These are phyloP conservation scores for Pneumocystis oryctolagi DNA, from an alignment of 1,139 yeast genomes.

Conservation along the genomic window DNA sequence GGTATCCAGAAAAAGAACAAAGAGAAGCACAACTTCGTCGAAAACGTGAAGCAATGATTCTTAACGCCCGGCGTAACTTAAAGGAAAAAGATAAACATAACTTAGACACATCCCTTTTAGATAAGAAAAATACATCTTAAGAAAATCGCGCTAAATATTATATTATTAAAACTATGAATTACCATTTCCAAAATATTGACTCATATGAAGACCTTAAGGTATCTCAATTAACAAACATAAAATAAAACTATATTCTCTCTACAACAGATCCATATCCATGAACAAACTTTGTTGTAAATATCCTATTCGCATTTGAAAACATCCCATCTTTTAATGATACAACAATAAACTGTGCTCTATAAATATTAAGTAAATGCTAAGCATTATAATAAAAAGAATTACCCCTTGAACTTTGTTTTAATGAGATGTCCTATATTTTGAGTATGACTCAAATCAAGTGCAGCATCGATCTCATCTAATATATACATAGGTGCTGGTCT, in stretches of 20 bases:
- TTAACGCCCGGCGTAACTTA: conserved; percentile 34
- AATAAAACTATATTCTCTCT: conserved; percentile 2
- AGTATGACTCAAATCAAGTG: conserved; percentile 89
- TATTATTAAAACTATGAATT: not conserved
- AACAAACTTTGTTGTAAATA: conserved; percentile 84
- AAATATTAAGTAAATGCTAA: not conserved
- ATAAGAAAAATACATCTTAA: not conserved
- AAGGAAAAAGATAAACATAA: conserved; percentile 18
- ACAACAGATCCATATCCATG: conserved; percentile 87
- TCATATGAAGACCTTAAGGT: not conserved
- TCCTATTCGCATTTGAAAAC: conserved; percentile 93
- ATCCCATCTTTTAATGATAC: conserved; percentile 95
- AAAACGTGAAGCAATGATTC: conserved; percentile 38
- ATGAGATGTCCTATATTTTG: conserved; percentile 94
- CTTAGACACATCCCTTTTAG: not conserved
- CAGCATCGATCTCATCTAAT: conserved; percentile 95
- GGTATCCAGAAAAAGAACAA: conserved; percentile 29
- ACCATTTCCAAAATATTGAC: not conserved
- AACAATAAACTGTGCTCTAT: conserved; percentile 71
- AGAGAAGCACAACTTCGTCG: conserved; percentile 31
- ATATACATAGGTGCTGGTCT: conserved; percentile 98
- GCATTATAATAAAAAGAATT: not conserved
- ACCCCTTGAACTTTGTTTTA: conserved; percentile 80
- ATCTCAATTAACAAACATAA: conserved; percentile 15
- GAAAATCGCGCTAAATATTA: not conserved